Evolutionary conservation across 1,284 basidiomycete species (phyloP).

Genomic region (Cryptococcus sp.): DNA sequence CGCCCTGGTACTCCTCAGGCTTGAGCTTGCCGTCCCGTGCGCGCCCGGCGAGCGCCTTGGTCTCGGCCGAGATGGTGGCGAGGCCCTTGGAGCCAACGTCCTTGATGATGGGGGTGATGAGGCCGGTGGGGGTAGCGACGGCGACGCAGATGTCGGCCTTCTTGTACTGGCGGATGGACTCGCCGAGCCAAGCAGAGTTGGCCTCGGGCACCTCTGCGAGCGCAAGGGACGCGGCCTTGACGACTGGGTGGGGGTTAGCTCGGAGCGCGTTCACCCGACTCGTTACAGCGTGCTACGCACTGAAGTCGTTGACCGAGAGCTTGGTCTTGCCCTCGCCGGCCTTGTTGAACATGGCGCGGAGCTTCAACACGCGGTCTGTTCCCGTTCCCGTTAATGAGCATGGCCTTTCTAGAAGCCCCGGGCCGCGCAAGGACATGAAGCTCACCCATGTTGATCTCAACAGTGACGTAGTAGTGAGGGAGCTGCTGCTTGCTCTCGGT

Average conservation of each 20-base stretch:
- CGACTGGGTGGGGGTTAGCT: conserved; percentile 52
- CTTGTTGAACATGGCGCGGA: conserved; percentile 91
- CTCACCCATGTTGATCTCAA: conserved; percentile 89
- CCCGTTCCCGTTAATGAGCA: background rate
- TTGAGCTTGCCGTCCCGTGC: conserved; percentile 94
- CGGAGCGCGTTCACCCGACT: too few relatives aligned
- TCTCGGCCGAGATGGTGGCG: conserved; percentile 83
- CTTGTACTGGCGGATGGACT: conserved; percentile 91
- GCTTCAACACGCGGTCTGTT: conserved; percentile 74
- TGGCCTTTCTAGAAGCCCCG: too few relatives aligned
- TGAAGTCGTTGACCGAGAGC: conserved; percentile 97
- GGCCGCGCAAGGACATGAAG: background rate
- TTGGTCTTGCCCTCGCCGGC: conserved; percentile 76
- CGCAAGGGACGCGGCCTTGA: conserved; percentile 90
- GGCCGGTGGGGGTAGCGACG: conserved; percentile 90
- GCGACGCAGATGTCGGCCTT: conserved; percentile 96
- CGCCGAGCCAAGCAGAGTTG: conserved; percentile 96
- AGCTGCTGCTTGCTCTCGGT: conserved; percentile 88
- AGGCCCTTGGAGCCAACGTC: conserved; percentile 90
- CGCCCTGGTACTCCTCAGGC: conserved; percentile 97
- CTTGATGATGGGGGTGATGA: conserved; percentile 97
- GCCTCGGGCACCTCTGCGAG: conserved; percentile 93
- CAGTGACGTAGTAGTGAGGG: conserved; percentile 97
- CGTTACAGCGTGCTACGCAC: conserved; percentile 24
- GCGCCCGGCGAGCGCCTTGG: conserved; percentile 89